These are phyloP conservation scores for Pseudogymnoascus sp. DNA, from an alignment of 2,329 filamentous ascomycete species.

Conservation along the genomic window DNA sequence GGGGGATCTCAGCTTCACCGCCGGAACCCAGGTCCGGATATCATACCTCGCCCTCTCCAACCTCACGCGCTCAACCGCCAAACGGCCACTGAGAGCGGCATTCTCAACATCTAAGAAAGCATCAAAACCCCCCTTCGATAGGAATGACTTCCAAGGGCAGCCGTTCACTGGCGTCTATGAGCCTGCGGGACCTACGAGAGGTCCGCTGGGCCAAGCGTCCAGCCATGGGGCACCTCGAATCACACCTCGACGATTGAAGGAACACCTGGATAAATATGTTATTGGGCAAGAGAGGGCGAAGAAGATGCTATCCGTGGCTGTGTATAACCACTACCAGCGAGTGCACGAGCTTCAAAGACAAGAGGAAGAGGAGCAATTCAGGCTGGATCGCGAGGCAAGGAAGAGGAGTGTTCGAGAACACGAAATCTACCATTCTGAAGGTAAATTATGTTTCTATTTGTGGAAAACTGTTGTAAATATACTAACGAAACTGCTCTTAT, in stretches of 20 bases:
- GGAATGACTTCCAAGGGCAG: constrained; percentile 54
- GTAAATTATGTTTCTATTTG: background rate
- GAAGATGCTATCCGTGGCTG: constrained; percentile 83
- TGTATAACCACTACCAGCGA: constrained; percentile 95
- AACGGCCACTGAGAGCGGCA: background rate
- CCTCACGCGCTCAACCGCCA: constrained; percentile 20
- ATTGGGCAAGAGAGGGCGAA: constrained; percentile 93
- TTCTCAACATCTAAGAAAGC: constrained; percentile 29
- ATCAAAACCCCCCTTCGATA: constrained; percentile 29
- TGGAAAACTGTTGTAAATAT: background rate
- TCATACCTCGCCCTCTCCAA: constrained; percentile 32
- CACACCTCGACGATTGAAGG: constrained; percentile 66
- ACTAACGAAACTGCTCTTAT: background rate
- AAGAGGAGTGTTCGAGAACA: constrained; percentile 30
- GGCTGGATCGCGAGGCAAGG: constrained; percentile 52
- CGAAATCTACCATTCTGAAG: background rate
- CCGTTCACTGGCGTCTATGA: constrained; percentile 56
- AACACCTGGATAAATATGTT: constrained; percentile 89
- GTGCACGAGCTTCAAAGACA: constrained; percentile 67
- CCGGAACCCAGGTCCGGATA: constrained; percentile 29
- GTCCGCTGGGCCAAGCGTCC: constrained; percentile 43
- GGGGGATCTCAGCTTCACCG: constrained; percentile 20
- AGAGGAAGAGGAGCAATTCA: constrained; percentile 63
- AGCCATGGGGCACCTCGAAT: constrained; percentile 53
- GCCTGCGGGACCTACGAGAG: constrained; percentile 49